These are phyloP conservation scores for Diaporthe batatas DNA, from an alignment of 2,329 filamentous ascomycete species.

Conservation along the genomic window DNA sequence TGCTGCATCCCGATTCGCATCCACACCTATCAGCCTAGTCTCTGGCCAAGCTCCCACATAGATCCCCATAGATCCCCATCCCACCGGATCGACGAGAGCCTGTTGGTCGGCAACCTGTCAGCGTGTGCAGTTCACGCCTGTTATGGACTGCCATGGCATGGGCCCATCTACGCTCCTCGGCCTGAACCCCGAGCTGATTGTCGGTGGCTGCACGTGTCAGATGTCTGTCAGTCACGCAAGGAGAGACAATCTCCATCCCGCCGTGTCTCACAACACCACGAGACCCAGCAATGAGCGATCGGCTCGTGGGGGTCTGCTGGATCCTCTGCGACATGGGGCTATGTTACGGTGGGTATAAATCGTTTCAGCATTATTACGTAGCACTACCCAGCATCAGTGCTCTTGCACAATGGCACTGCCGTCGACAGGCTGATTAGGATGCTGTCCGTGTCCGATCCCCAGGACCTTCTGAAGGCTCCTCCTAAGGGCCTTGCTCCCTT, in stretches of 20 bases:
- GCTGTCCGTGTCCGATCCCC: constrained; percentile 52
- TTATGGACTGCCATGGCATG: background rate
- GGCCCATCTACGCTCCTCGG: background rate
- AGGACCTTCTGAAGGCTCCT: constrained; percentile 62
- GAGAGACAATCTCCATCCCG: constrained; percentile 3
- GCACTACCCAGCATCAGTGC: constrained; percentile 12
- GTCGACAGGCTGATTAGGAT: constrained; percentile 33
- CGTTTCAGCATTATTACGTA: constrained; percentile 25
- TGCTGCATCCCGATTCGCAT: background rate
- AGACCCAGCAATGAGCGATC: background rate
- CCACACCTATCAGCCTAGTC: background rate
- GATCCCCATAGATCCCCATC: background rate
- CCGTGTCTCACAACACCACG: background rate
- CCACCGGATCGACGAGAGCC: constrained; percentile 12
- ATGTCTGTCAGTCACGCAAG: background rate
- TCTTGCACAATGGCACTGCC: constrained; percentile 29
- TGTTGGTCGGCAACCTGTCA: background rate
- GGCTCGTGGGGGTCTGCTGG: background rate
- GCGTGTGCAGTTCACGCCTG: background rate
- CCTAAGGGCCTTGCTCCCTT: constrained; percentile 56
- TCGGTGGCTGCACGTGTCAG: constrained; percentile 7
- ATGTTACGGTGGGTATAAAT: background rate
- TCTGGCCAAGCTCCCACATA: constrained; percentile 3
- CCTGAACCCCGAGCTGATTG: background rate
- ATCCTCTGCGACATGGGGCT: background rate